These are phyloP conservation scores for Umbelopsis isabellina DNA, from an alignment of 192 early-diverging fungal genomes.

Conservation along the genomic window DNA sequence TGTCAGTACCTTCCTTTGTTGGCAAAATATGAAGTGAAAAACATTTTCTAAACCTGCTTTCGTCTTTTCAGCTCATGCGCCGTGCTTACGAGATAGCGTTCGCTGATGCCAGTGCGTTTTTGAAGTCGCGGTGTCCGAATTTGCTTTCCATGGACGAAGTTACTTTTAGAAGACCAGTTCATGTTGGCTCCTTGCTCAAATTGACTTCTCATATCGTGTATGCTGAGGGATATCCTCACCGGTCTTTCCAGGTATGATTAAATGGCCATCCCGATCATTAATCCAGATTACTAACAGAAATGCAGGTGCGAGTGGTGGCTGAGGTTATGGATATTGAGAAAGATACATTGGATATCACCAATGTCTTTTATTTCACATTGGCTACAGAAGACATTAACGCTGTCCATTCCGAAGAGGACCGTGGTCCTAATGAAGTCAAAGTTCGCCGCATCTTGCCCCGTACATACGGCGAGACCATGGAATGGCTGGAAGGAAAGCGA, in stretches of 20 bases:
- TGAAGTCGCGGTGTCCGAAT: conserved; percentile 52
- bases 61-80: conserved; percentile 74
- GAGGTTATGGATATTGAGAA: conserved; percentile 76
- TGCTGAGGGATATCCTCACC: conserved; percentile 60
- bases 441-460: conserved; percentile 72
- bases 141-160: conserved; percentile 77
- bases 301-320: conserved; percentile 62
- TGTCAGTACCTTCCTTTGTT: neutral
- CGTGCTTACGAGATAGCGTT: conserved; percentile 85
- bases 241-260: conserved; percentile 58
- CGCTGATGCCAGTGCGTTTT: conserved; percentile 73
- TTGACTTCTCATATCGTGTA: conserved; percentile 81
- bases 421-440: conserved; percentile 27
- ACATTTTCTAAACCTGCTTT: conserved; percentile 62
- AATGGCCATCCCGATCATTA: neutral
- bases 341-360: conserved; percentile 69
- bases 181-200: conserved; percentile 78
- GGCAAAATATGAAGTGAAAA: neutral
- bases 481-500: conserved; percentile 77
- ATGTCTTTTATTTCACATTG: conserved; percentile 91
- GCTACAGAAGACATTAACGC: neutral
- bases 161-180: conserved; percentile 82
- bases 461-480: conserved; percentile 83
- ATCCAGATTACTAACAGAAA: neutral
- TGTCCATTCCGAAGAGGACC: no score